Evolutionary conservation across 495 filamentous ascomycete species (phyloP), one percentile per base, ranked within the genome.

Genomic region (Penicillium chermesinum): DNA sequence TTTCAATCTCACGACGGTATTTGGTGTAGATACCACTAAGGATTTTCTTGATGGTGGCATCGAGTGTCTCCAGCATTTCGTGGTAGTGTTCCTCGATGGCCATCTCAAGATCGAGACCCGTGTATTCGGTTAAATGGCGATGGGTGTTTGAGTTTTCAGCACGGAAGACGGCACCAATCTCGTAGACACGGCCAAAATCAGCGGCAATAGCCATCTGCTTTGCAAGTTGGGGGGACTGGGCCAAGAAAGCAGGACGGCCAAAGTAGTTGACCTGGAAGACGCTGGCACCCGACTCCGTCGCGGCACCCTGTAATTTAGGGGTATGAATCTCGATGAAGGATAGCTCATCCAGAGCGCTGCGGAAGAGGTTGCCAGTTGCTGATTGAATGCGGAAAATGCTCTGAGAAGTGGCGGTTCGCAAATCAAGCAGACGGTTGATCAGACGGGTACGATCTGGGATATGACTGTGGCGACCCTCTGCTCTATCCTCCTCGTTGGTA

Each of bases 81-180:
- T 86, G 79, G 65, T 96, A 96, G 65, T 89, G 79, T 48, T 94
- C 81, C 42, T 91, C 84, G 58, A 96, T 95, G 10, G 89, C 85
- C 90, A 96, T 96, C 67, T 96, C 91, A 42, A 96, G 57, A 84
- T 97, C 91, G 46, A 97, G 78, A 48, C 91, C 91, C 10, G 88
- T 96, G 67, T 95, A 96, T 63, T 95, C 91, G 2, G 89, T 96
- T 83, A 96, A 83, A 61, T 96, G 91, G 44, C 91, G 79, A 52
- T 94, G 89, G 0, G 91, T 96, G 57, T 95, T 95, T 36, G 84
- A 88, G 69, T 96, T 96, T 72, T 96, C 90, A 2, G 91, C 91
- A 49, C 89, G 80, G 78, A 95, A 96, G 3, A 96, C 89, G 0
- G 87, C 84, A 2, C 87, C 88, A 39, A 95, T 85, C 61, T 91